Percentiles rank a stretch among this genome's conserved stretches.
phyloP scores from a whole-genome alignment of 306 rosid species.

The Quercus rubra region DNA sequence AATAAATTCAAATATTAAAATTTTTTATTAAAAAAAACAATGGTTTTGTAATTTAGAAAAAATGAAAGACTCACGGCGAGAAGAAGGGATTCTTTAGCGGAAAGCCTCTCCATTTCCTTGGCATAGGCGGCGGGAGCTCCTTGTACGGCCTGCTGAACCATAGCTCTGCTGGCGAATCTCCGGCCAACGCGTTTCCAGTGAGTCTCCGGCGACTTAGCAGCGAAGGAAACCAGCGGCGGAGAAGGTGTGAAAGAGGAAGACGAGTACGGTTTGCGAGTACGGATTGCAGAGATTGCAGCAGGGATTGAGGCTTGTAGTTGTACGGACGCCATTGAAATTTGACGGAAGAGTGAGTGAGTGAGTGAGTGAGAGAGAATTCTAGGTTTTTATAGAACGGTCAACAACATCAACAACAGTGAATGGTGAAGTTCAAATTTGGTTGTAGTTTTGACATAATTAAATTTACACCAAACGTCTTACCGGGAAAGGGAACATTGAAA shows the following conservation, averaged over 20 bases:
- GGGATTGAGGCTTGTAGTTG: slow-evolving; percentile 33
- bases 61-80: slow-evolving; percentile 63
- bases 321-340: slow-evolving; percentile 54
- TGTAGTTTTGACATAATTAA: no score
- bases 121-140: slow-evolving; percentile 93
- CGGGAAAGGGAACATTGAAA: no score
- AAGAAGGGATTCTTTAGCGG: slow-evolving; percentile 97
- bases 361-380: neutral
- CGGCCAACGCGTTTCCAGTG: slow-evolving; percentile 18
- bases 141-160: slow-evolving; percentile 79
- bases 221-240: slow-evolving; percentile 16
- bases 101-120: slow-evolving; percentile 98
- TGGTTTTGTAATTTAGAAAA: no score
- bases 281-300: slow-evolving; percentile 32
- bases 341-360: neutral
- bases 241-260: slow-evolving; percentile 4
- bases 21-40: neutral
- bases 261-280: slow-evolving; percentile 14
- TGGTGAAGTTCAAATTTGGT: neutral
- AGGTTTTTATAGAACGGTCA: neutral
- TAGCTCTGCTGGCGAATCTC: slow-evolving; percentile 44
- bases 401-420: neutral
- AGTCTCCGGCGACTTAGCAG: slow-evolving; percentile 11
- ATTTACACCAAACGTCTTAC: no score
- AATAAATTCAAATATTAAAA: neutral